Conservation (phyloP, 306 rosid species). For the Sicyos baderoa region DNA sequence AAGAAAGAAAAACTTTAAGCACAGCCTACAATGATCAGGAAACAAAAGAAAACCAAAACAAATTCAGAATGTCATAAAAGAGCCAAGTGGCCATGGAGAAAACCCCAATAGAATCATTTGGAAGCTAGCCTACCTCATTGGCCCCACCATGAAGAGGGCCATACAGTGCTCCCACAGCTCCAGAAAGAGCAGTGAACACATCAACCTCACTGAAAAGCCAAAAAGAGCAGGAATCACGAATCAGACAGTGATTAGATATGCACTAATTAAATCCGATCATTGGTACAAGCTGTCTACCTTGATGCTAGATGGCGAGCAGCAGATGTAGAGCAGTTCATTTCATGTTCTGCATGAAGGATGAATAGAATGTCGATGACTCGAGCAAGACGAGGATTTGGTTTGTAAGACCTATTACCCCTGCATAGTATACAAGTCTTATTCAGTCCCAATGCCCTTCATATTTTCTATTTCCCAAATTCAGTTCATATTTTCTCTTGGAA, state of each 20-base stretch:
- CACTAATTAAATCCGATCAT: conserved; percentile 15
- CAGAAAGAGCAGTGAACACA: conserved; percentile 80
- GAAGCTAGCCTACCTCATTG: conserved; percentile 54
- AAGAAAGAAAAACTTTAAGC: background rate
- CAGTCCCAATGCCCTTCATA: background rate
- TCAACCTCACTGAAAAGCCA: conserved; percentile 60
- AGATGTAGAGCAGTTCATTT: conserved; percentile 89
- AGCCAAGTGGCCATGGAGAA: background rate
- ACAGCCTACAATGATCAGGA: background rate
- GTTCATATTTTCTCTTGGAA: background rate
- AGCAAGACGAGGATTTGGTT: conserved; percentile 74
- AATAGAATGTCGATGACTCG: conserved; percentile 76
- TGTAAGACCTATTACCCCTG: conserved; percentile 71
- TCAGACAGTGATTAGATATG: conserved; percentile 4
- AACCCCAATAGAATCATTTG: background rate
- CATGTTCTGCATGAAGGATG: conserved; percentile 84
- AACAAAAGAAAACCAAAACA: background rate
- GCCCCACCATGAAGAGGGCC: conserved; percentile 95
- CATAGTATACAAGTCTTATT: conserved; percentile 16
- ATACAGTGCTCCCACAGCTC: conserved; percentile 81
- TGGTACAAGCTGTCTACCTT: conserved; percentile 37
- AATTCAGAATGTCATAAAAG: background rate
- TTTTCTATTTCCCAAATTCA: background rate
- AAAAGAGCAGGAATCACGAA: conserved; percentile 17
- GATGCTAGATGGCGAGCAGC: conserved; percentile 83